Evolutionary conservation across 208 protist species (phyloP).

Genomic region (Acanthamoeba sp.): DNA sequence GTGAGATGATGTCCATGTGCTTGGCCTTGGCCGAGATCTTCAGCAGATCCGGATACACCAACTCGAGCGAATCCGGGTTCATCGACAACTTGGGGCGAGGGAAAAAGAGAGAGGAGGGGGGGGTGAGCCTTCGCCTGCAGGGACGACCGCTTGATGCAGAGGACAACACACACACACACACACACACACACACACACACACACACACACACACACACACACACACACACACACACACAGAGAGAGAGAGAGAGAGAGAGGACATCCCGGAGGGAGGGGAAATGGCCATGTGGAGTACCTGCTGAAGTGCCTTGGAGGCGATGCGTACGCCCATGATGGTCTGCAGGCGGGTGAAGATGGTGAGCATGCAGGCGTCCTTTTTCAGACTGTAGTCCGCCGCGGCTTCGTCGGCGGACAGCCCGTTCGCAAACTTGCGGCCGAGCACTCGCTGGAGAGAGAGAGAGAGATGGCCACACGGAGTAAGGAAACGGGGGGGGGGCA

Average conservation of each 20-base stretch:
- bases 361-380: constrained; percentile 8
- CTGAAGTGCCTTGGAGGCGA: constrained; percentile 10
- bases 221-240: too few species aligned
- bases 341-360: constrained; percentile 28
- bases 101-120: too few species aligned
- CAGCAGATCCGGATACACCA: constrained; percentile 35
- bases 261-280: not conserved
- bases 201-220: too few species aligned
- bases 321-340: constrained; percentile 37
- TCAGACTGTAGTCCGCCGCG: constrained; percentile 28
- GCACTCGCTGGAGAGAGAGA: not conserved
- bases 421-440: constrained; percentile 20
- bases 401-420: not conserved
- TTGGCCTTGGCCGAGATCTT: constrained; percentile 42
- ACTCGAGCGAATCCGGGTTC: not conserved
- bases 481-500: too few species aligned
- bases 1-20: constrained; percentile 53
- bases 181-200: too few species aligned
- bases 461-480: not conserved
- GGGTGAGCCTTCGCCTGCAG: not conserved
- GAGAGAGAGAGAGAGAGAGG: not conserved
- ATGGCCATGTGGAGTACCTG: not conserved
- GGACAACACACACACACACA: not conserved
- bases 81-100: not conserved
- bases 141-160: too few species aligned